These are phyloP conservation scores for Solanum pinnatisectum DNA, from an alignment of 257 asterid genomes.

Conservation along the genomic window DNA sequence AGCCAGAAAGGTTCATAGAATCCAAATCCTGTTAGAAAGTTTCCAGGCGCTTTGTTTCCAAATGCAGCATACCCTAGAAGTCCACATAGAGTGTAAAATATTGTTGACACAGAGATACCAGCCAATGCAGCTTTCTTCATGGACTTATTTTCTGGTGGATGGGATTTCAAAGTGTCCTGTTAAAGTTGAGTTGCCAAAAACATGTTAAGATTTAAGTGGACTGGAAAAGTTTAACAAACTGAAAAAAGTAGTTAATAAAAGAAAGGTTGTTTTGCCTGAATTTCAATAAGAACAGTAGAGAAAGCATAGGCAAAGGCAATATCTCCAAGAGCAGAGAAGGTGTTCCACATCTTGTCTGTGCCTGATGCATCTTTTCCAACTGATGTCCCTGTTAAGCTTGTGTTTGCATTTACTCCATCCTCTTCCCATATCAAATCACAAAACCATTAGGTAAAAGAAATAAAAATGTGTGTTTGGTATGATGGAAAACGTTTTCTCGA, in stretches of 20 bases:
- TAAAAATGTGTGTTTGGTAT: neutral
- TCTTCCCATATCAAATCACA: neutral
- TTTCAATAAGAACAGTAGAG: slow-evolving; percentile 48
- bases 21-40: slow-evolving; percentile 68
- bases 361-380: slow-evolving; percentile 19
- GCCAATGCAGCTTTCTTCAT: slow-evolving; percentile 42
- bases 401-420: slow-evolving; percentile 9
- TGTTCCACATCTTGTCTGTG: slow-evolving; percentile 55
- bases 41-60: slow-evolving; percentile 69
- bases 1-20: slow-evolving; percentile 76
- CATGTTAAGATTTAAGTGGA: neutral
- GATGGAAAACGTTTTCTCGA: neutral
- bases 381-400: slow-evolving; percentile 45
- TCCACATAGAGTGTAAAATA: slow-evolving; percentile 54
- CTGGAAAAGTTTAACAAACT: neutral
- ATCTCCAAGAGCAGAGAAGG: slow-evolving; percentile 56
- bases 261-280: slow-evolving; percentile 28
- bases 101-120: slow-evolving; percentile 32
- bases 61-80: slow-evolving; percentile 62
- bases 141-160: slow-evolving; percentile 34
- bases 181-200: neutral
- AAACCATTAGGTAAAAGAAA: neutral
- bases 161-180: slow-evolving; percentile 53
- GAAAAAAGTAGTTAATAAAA: neutral
- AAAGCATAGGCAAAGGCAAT: slow-evolving; percentile 69